These are phyloP conservation scores for Cyberlindnera veronae DNA, from an alignment of 805 yeast genomes.

Conservation along the genomic window DNA sequence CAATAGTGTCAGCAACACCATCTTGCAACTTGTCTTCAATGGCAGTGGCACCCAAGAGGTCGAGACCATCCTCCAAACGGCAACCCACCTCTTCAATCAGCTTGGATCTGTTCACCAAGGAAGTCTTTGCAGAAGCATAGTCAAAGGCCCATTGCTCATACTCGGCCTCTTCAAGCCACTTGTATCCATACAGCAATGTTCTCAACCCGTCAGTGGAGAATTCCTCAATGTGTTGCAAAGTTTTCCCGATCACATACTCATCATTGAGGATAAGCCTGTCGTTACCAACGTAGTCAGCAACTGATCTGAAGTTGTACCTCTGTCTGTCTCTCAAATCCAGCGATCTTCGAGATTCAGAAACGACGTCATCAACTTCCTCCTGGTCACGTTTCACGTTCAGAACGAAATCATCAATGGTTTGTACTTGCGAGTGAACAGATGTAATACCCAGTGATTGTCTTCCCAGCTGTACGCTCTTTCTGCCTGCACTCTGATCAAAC, in stretches of 20 bases:
- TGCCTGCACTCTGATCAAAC: constrained; percentile 33
- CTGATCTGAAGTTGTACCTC: constrained; percentile 38
- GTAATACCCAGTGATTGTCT: constrained; percentile 30
- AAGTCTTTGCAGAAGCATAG: constrained; percentile 73
- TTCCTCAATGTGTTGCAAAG: constrained; percentile 87
- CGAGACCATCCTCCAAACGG: constrained; percentile 62
- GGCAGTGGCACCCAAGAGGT: constrained; percentile 87
- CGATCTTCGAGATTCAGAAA: constrained; percentile 51
- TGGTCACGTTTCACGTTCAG: constrained; percentile 41
- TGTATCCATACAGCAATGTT: constrained; percentile 79
- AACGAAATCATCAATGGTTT: constrained; percentile 50
- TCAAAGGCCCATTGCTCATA: constrained; percentile 65
- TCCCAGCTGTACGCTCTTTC: constrained; percentile 31
- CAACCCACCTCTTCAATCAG: constrained; percentile 73
- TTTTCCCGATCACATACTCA: constrained; percentile 73
- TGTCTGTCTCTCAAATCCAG: constrained; percentile 56
- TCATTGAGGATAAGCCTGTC: constrained; percentile 66
- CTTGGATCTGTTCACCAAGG: constrained; percentile 61
- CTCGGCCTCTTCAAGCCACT: constrained; percentile 57
- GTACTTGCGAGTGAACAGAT: constrained; percentile 25
- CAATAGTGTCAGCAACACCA: constrained; percentile 96
- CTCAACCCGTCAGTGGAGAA: constrained; percentile 94
- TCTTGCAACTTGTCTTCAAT: constrained; percentile 95
- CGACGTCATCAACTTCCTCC: constrained; percentile 51
- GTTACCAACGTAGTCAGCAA: constrained; percentile 39